Evolutionary conservation across 208 protist genomes (phyloP), one percentile per base, ranked within the genome.

Genomic region (Leishmania tropica): DNA sequence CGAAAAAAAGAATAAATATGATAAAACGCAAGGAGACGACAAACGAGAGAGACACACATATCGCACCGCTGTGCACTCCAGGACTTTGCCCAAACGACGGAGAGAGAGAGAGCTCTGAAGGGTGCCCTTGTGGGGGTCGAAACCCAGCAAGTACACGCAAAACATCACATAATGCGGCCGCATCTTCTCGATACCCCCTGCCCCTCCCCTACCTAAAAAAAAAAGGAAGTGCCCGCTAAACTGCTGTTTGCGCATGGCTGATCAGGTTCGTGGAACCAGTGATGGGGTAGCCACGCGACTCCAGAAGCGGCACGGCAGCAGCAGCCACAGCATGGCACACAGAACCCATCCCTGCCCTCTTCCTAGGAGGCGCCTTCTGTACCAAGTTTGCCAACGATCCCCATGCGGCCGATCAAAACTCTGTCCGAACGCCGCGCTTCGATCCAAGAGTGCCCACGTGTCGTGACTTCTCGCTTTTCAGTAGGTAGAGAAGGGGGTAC

Each of bases 401-500:
- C 88, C 90, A 94, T 21, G 72, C 42, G 3, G 81, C 78, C 0
- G 75, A 75, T 0, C 56, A 24, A 68, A 86, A 86, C 78, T 86
- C 83, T 35, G 64, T 24, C 1, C 78, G 78, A n/a, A 82, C 65
- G 35, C 79, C 79, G 37, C 83, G 78, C n/a, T 11, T 48, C 21
- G 40, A 40, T 17, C 56, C 64, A 24, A 47, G 4, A 21, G 79
- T 76, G 10, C 76, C 35, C 19, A 80, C 37, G 24, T 51, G 24
- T 1, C 45, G 47, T 6, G 80, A 42, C 0, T 17, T 28, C 10
- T 67, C 45, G n/a, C 45, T n/a, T 0, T 45, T 42, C 7, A 86
- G 17, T 11, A 81, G 65, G 76, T 88, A 89, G 2, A 92, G 75
- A 3, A 89, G 64, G 8, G 90, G 90, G 76, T 90, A 94, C 60